Evolutionary conservation across 495 filamentous ascomycete genomes (phyloP), one percentile per base, ranked within the genome.

Genomic region (Trichodelitschia bisporula): DNA sequence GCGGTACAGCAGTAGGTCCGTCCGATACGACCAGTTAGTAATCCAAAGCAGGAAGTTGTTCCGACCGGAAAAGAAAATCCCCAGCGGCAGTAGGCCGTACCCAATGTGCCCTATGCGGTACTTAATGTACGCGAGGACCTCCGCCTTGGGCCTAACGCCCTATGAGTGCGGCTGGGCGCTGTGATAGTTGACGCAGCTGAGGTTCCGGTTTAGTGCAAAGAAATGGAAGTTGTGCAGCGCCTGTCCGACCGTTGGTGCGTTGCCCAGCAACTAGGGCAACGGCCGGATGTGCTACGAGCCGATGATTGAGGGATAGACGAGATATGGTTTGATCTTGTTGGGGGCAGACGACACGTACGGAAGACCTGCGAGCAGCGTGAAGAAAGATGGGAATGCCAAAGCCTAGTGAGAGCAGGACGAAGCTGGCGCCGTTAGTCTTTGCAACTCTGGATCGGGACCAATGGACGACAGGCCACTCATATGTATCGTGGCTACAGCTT

Each of bases 21-120:
- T 61, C 4, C 48, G 46, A 32, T 59, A 50, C 11, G 43, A 41
- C 57, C 57, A 61, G 40, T 57, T 49, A 1, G 55, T 59, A 2
- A 58, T 15, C 43, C 44, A 55, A 3, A 61, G 42, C 0, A 62
- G 48, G 14, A 59, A 16, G 38, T 61, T 62, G 37, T 62, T 62
- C 9, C 58, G 36, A 0, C 36, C 28, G 0, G 49, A 36, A 33
- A 49, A 58, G 6, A 62, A 42, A 9, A 58, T 26, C 0, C 53
- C 15, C 2, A 59, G 41, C 13, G 50, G 48, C 3, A 47, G 4
- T 5, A 49, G 30, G 12, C 38, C 47, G 18, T 49, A 54, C 2
- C 44, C 36, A 2, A 57, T 26, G 3, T 36, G 36, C 2, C 58
- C 60, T 6, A 51, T 52, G 14, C 60, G 54, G 32, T 49, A 40